Base-by-base conservation (phyloP, 257 asterid genomes). In the Galeopsis tetrahit region DNA sequence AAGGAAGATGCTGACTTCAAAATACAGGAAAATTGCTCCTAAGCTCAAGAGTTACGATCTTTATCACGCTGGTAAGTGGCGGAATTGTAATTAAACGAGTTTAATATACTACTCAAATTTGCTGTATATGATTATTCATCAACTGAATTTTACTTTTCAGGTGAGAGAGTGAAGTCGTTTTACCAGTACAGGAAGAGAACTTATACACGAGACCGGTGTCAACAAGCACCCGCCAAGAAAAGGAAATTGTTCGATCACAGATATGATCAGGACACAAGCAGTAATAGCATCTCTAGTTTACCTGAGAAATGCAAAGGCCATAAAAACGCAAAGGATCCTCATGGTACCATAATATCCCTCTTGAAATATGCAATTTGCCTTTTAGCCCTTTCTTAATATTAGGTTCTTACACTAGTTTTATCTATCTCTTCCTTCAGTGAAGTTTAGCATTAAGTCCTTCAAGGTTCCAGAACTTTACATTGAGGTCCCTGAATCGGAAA, bases 401-500 rank as follows among this genome's bases (percentile, higher is more conserved):
- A 64, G 34, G 5, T 67, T 73, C 78, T 81, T 46, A 79, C 36
- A 15, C 17, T 10, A 35, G 40, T 57, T 21, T 73, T 73, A 3
- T 78, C 66, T 73, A 3, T 78, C 66, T 77, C 8, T 42, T 77
- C 60, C 51, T 69, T 69, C 96, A 95, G 99, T 95, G 79, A 87
- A 81, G 82, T 77, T 95, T 60, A 90, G 96, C 84, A 95, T 95
- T 43, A 92, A 92, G 84, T 88, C 99, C 61, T 95, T 95, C 81
- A 88, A 76, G 88, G 92, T 95, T 79, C 99, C 99, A 10, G 99
- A 95, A 82, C 91, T 95, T 69, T 88, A 85, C 75, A 78, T 95
- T 28, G 99, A 95, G 88, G 96, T 95, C 80, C 92, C 99, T 59
- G 98, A 95, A 85, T 87, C 84, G 63, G 91, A 90, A 48, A 95